phyloP scores from a whole-genome alignment of 345 rosid genomes.

The Noccaea caerulescens region DNA sequence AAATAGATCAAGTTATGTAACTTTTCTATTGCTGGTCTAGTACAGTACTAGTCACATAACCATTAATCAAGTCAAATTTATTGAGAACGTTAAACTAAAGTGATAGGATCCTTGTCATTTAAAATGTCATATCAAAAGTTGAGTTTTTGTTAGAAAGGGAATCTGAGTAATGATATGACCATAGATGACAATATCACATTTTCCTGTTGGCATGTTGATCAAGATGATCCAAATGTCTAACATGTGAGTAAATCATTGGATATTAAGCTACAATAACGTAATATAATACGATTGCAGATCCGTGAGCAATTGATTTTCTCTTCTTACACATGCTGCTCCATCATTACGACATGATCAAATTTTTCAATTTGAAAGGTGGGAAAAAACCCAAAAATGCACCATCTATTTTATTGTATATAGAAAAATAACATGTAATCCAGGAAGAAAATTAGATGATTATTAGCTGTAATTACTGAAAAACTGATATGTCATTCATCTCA shows the following conservation, averaged over 20 bases:
- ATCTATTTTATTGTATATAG: not conserved
- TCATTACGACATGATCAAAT: constrained; percentile 32
- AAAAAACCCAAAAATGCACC: not conserved
- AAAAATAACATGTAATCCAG: not conserved
- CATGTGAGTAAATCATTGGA: constrained; percentile 32
- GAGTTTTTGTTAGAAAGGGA: constrained; percentile 17
- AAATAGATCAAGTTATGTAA: constrained; percentile 1
- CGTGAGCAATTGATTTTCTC: constrained; percentile 6
- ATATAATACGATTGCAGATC: not conserved
- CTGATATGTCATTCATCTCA: constrained; percentile 1
- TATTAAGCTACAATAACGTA: not conserved
- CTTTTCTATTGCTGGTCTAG: not conserved
- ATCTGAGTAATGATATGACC: constrained; percentile 9
- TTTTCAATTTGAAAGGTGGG: not conserved
- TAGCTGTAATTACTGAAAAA: not conserved
- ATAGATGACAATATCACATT: not conserved
- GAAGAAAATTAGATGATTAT: not conserved
- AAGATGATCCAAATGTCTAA: constrained; percentile 13
- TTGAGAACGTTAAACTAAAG: constrained; percentile 10
- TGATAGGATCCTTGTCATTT: not conserved
- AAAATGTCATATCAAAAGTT: not conserved
- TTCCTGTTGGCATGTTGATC: constrained; percentile 30
- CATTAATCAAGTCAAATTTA: not conserved
- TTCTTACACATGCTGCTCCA: constrained; percentile 37
- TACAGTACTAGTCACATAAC: constrained; percentile 3